Conservation (phyloP, 1,139 yeast genomes). For the Suhomyces ambrosiae region DNA sequence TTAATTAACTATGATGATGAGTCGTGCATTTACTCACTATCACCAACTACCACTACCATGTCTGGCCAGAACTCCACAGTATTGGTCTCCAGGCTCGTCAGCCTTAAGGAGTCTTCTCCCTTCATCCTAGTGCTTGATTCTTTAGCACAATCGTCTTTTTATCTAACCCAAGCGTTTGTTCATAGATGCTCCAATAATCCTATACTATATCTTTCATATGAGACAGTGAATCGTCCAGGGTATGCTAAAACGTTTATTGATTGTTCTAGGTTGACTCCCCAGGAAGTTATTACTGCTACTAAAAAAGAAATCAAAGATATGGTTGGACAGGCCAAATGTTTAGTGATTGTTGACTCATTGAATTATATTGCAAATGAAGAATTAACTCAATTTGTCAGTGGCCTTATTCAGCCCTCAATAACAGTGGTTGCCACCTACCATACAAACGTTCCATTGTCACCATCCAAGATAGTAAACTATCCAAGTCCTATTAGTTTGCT, state of each 20-base stretch:
- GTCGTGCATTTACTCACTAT: no score
- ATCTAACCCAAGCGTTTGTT: constrained; percentile 59
- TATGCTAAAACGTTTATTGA: constrained; percentile 55
- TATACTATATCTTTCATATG: constrained; percentile 61
- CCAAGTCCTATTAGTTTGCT: constrained; percentile 56
- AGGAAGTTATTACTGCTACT: constrained; percentile 28
- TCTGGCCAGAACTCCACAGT: constrained; percentile 58
- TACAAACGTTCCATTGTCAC: constrained; percentile 43
- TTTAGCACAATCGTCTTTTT: constrained; percentile 63
- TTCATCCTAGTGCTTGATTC: constrained; percentile 70
- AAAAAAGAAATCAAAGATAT: constrained; percentile 19
- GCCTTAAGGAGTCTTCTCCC: constrained; percentile 73
- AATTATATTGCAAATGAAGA: constrained; percentile 55
- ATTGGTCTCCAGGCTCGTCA: constrained; percentile 60
- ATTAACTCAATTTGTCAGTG: constrained; percentile 55
- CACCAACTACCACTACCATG: constrained; percentile 22
- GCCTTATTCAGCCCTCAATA: constrained; percentile 54
- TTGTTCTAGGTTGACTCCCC: constrained; percentile 33
- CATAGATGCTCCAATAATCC: constrained; percentile 34
- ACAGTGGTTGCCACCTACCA: constrained; percentile 67
- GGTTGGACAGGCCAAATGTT: constrained; percentile 23
- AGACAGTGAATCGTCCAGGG: constrained; percentile 54
- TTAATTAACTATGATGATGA: no score
- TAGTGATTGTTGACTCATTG: constrained; percentile 67
- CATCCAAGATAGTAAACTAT: constrained; percentile 35